Conservation (phyloP, 169 alveolate species). For the Plasmodium ovale region DNA sequence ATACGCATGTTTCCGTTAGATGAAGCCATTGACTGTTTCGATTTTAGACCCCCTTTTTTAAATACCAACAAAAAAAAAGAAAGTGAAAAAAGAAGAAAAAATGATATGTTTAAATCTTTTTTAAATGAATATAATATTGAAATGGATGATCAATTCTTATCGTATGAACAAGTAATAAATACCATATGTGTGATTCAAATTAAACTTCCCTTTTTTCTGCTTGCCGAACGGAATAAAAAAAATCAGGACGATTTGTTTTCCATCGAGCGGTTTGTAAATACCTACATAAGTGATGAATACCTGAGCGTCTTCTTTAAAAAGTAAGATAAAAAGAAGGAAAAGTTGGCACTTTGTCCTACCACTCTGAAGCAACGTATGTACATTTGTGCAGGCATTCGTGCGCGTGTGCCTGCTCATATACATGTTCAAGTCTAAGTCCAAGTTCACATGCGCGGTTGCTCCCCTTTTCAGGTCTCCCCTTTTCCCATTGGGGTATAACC, state of each 20-base stretch:
- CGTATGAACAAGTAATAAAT: slow-evolving; percentile 43
- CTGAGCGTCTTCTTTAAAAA: slow-evolving; percentile 54
- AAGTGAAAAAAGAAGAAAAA: background rate
- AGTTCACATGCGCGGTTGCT: background rate
- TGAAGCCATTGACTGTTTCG: slow-evolving; percentile 44
- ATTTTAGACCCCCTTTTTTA: slow-evolving; percentile 65
- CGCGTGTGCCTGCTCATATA: background rate
- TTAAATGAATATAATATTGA: slow-evolving; percentile 73
- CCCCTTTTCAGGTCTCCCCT: slow-evolving; percentile 60
- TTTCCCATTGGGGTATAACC: slow-evolving; percentile 62
- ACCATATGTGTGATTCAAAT: slow-evolving; percentile 73
- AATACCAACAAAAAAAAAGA: slow-evolving; percentile 23
- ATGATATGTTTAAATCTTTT: slow-evolving; percentile 46
- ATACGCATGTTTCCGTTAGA: slow-evolving; percentile 55
- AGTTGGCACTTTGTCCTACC: too few relatives aligned
- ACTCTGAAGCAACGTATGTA: too few relatives aligned
- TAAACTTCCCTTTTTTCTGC: slow-evolving; percentile 57
- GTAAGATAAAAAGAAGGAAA: slow-evolving; percentile 20
- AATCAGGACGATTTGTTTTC: background rate
- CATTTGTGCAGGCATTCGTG: background rate
- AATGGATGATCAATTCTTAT: slow-evolving; percentile 73
- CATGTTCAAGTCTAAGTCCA: too few relatives aligned
- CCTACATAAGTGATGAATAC: slow-evolving; percentile 57
- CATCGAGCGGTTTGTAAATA: slow-evolving; percentile 23
- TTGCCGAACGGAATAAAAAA: slow-evolving; percentile 26